Evolutionary conservation across 495 filamentous ascomycete species (phyloP).

Genomic region (Hyaloscypha hepaticicola): DNA sequence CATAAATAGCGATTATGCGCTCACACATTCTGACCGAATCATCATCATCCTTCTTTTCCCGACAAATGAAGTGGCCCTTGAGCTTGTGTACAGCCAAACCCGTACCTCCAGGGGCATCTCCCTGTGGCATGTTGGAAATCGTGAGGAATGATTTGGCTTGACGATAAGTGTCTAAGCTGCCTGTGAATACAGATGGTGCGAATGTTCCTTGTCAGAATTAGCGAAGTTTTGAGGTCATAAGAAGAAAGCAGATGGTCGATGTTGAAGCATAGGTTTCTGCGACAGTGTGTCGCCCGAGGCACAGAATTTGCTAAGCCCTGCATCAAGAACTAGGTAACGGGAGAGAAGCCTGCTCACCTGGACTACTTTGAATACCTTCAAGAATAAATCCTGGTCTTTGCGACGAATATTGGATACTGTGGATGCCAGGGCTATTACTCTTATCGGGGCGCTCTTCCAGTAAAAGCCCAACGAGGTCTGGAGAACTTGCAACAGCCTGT

Average conservation of each 20-base stretch:
- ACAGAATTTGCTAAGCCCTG: not conserved
- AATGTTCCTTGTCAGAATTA: not conserved
- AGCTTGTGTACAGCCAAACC: not conserved
- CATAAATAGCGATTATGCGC: conserved; percentile 21
- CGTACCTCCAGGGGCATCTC: not conserved
- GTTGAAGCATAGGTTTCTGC: not conserved
- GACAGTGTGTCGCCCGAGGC: not conserved
- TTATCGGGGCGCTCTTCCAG: conserved; percentile 10
- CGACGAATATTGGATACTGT: not conserved
- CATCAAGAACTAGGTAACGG: not conserved
- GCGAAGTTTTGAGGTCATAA: not conserved
- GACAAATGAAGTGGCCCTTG: not conserved
- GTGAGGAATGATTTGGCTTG: conserved; percentile 20
- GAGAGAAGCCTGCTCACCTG: not conserved
- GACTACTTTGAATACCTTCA: not conserved
- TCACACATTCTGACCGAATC: conserved; percentile 15
- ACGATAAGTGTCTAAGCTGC: conserved; percentile 10
- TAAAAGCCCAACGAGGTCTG: conserved; percentile 13
- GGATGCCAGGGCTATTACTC: conserved; percentile 9
- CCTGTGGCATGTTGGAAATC: conserved; percentile 5
- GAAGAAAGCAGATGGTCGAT: not conserved
- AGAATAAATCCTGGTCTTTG: not conserved
- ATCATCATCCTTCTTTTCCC: not conserved
- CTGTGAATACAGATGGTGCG: conserved; percentile 12
- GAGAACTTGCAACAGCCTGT: conserved; percentile 5